Evolutionary conservation across 768 basidiomycete genomes (phyloP), one percentile per base, ranked within the genome.

Genomic region (Suillus subaureus): DNA sequence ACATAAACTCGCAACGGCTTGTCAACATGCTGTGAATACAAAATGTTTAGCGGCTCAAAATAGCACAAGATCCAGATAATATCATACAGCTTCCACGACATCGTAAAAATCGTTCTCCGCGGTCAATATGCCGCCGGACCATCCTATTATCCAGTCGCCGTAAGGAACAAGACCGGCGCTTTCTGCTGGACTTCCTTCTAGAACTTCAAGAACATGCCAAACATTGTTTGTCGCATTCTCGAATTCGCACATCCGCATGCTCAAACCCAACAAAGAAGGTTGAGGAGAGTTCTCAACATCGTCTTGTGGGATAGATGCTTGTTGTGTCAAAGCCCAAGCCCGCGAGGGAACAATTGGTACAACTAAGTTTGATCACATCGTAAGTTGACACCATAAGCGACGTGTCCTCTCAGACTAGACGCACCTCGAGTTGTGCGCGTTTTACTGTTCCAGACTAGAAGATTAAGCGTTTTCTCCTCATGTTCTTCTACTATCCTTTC

Each of bases 71-170:
- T 40, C 1, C 51, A 60, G 31, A 40, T 37, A 63, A 61, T 61
- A 61, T 77, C 92, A 69, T 75, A 94, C 94, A 35, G 90, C 88
- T 80, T 97, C 97, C 47, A 98, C 94, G 11, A 99, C 82, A 64
- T 97, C 94, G 75, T 98, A 99, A 71, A 99, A 99, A 72, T 99
- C 97, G 64, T 91, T 91, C 78, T 99, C 97, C 9, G 93, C 89
- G 67, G 89, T 85, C 55, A 99, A 79, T 4, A 93, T 90, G 9
- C 97, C 97, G 13, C 97, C 97, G 18, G 94, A 93, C 93, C 97
- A 99, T 23, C 97, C 97, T 72, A 90, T 81, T 69, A 89, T 87
- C 81, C 86, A 89, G 75, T 89, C 86, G 37, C 85, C 84, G 81
- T 93, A 96, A 1, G 97, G 97, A 23, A 99, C 97, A 13, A 99